Conservation (phyloP, 2,329 filamentous ascomycete species). For the Didymella exigua region DNA sequence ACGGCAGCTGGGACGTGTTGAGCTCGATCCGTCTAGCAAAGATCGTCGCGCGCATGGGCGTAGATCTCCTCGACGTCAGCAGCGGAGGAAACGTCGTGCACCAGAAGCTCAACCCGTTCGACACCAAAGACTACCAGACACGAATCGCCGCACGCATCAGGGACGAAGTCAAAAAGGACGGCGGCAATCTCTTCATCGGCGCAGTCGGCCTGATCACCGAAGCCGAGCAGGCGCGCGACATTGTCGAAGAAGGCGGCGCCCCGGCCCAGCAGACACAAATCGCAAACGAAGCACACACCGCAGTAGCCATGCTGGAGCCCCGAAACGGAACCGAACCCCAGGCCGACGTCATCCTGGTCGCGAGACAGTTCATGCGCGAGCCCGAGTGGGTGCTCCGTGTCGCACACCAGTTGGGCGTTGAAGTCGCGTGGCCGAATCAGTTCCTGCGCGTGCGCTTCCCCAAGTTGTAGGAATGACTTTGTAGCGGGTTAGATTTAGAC, state of each 20-base stretch:
- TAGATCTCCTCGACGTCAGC: slow-evolving; percentile 55
- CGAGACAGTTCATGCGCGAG: slow-evolving; percentile 61
- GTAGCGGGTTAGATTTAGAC: no score
- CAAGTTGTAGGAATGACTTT: slow-evolving; percentile 35
- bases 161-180: slow-evolving; percentile 46
- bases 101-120: slow-evolving; percentile 51
- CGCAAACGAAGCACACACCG: slow-evolving; percentile 39
- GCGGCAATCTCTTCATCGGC: slow-evolving; percentile 55
- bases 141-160: slow-evolving; percentile 55
- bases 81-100: slow-evolving; percentile 49
- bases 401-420: slow-evolving; percentile 56
- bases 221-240: slow-evolving; percentile 56
- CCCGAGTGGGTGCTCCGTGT: slow-evolving; percentile 61
- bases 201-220: slow-evolving; percentile 62
- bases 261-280: slow-evolving; percentile 29
- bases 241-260: slow-evolving; percentile 46
- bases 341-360: slow-evolving; percentile 60
- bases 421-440: slow-evolving; percentile 57
- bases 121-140: slow-evolving; percentile 55
- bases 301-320: slow-evolving; percentile 45
- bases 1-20: slow-evolving; percentile 50
- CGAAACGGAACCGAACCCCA: slow-evolving; percentile 35
- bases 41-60: slow-evolving; percentile 48
- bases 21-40: slow-evolving; percentile 50
- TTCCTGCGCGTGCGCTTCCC: slow-evolving; percentile 48